These are phyloP conservation scores for Vickermania spadyakhi DNA, from an alignment of 208 protist genomes.

Conservation along the genomic window DNA sequence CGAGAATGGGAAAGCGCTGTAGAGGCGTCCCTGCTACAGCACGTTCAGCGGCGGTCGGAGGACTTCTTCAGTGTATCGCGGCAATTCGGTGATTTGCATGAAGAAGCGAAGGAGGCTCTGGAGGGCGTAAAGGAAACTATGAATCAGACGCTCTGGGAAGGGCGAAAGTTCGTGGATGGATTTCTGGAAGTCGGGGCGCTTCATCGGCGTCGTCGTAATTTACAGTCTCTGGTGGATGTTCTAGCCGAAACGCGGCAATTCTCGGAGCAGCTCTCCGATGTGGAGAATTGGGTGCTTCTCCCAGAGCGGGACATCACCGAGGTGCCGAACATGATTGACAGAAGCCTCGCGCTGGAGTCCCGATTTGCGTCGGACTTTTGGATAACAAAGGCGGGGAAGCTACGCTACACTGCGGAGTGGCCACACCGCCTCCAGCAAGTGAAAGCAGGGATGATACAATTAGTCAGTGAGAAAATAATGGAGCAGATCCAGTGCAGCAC, in stretches of 20 bases:
- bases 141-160: slow-evolving; percentile 22
- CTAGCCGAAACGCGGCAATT: slow-evolving; percentile 19
- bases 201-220: slow-evolving; percentile 56
- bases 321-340: slow-evolving; percentile 30
- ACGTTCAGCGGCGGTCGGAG: slow-evolving; percentile 77
- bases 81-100: slow-evolving; percentile 43
- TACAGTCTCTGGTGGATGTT: slow-evolving; percentile 23
- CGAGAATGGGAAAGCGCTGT: slow-evolving; percentile 62
- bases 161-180: slow-evolving; percentile 33
- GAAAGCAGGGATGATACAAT: slow-evolving; percentile 14
- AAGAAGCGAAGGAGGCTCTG: slow-evolving; percentile 42
- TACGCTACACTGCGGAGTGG: neutral
- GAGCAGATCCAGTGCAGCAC: slow-evolving; percentile 12
- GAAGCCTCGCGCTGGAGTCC: slow-evolving; percentile 6
- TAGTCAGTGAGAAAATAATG: slow-evolving; percentile 16
- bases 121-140: slow-evolving; percentile 26
- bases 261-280: slow-evolving; percentile 22
- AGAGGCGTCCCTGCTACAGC: slow-evolving; percentile 63
- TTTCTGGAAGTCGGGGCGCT: slow-evolving; percentile 54
- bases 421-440: slow-evolving; percentile 8
- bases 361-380: slow-evolving; percentile 1
- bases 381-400: neutral
- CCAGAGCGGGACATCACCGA: slow-evolving; percentile 78
- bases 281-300: slow-evolving; percentile 79
- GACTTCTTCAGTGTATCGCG: slow-evolving; percentile 73